These are phyloP conservation scores for Cucumis variabilis DNA, from an alignment of 331 rosid genomes.

Conservation along the genomic window DNA sequence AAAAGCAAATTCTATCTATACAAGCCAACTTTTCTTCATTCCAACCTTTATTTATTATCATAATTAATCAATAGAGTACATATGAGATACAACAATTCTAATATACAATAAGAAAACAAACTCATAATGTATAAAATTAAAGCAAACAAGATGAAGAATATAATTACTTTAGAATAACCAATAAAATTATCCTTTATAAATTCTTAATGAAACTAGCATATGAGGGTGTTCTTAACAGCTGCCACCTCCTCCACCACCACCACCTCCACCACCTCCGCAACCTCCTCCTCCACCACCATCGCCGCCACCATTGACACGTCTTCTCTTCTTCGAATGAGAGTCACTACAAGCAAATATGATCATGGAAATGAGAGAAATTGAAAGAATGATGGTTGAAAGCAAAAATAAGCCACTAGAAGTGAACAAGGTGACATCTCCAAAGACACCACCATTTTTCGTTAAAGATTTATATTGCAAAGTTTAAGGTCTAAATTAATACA, in stretches of 20 bases:
- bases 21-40: too few species aligned
- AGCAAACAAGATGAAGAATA: not conserved
- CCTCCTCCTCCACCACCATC: not conserved
- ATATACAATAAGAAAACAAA: too few species aligned
- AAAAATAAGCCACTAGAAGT: not conserved
- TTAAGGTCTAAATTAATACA: too few species aligned
- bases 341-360: not conserved
- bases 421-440: not conserved
- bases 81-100: not conserved
- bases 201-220: not conserved
- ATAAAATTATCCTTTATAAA: too few species aligned
- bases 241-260: not conserved
- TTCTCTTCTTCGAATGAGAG: not conserved
- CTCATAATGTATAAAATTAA: not conserved
- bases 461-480: too few species aligned
- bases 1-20: too few species aligned
- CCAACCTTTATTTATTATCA: too few species aligned
- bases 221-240: not conserved
- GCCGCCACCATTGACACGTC: not conserved
- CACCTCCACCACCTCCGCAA: not conserved
- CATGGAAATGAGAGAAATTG: not conserved
- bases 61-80: too few species aligned
- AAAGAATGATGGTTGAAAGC: not conserved
- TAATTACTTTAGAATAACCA: not conserved
- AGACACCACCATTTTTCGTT: not conserved